A percentile compares a stretch with the other conserved stretches of the same genome.
phyloP scores from a whole-genome alignment of 2,329 filamentous ascomycete genomes.

The Achaetomium macrosporum region DNA sequence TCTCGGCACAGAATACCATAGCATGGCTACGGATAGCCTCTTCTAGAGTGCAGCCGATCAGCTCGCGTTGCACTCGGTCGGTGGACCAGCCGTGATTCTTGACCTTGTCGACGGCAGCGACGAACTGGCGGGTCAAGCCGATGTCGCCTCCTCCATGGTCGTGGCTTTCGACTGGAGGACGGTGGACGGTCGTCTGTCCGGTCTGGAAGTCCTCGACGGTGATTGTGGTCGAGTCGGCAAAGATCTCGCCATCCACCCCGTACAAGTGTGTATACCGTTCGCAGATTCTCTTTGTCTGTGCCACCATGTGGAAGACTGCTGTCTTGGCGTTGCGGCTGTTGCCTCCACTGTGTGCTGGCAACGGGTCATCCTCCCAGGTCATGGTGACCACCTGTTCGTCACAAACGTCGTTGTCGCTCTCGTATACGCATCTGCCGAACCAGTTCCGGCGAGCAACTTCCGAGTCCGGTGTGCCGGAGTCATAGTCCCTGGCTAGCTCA shows the following conservation, averaged over 20 bases:
- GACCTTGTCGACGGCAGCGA: slow-evolving; percentile 73
- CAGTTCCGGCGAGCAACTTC: slow-evolving; percentile 54
- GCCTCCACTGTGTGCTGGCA: slow-evolving; percentile 27
- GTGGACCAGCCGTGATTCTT: slow-evolving; percentile 64
- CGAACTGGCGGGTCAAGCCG: slow-evolving; percentile 75
- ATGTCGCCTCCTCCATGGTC: slow-evolving; percentile 72
- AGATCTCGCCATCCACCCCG: slow-evolving; percentile 78
- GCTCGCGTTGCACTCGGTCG: slow-evolving; percentile 64
- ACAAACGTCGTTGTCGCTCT: slow-evolving; percentile 85
- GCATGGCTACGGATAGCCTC: slow-evolving; percentile 87
- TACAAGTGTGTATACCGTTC: slow-evolving; percentile 81
- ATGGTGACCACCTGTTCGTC: slow-evolving; percentile 91
- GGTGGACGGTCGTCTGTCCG: slow-evolving; percentile 47
- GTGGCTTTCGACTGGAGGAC: slow-evolving; percentile 54
- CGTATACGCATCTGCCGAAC: slow-evolving; percentile 95
- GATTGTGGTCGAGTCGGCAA: slow-evolving; percentile 75
- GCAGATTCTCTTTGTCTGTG: slow-evolving; percentile 81
- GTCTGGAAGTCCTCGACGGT: slow-evolving; percentile 66
- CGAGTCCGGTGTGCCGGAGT: slow-evolving; percentile 40
- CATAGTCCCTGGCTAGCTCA: slow-evolving; percentile 48
- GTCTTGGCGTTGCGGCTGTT: slow-evolving; percentile 65
- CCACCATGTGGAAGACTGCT: slow-evolving; percentile 89
- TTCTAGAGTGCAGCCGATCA: slow-evolving; percentile 77
- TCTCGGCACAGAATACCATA: slow-evolving; percentile 89
- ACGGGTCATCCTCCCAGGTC: slow-evolving; percentile 70